Percentiles rank a stretch among this genome's conserved stretches.
phyloP scores from a whole-genome alignment of 805 yeast genomes.

The Candida pini region DNA sequence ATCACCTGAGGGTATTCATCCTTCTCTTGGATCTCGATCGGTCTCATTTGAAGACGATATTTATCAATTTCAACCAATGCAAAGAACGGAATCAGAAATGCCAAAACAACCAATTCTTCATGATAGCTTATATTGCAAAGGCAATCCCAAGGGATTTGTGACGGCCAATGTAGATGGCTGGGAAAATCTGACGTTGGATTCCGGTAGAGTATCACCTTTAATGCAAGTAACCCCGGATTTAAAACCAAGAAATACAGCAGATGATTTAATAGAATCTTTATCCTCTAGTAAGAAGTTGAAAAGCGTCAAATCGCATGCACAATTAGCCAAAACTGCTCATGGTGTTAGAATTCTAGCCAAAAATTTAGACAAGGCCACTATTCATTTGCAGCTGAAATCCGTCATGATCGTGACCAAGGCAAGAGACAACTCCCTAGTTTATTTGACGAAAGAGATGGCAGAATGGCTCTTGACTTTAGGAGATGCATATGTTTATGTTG shows the following conservation, averaged over 20 bases:
- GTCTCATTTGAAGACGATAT: too few relatives aligned
- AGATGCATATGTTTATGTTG: conserved; percentile 55
- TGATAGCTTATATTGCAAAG: conserved; percentile 22
- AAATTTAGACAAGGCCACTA: conserved; percentile 63
- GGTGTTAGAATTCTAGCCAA: conserved; percentile 74
- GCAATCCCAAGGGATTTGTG: conserved; percentile 17
- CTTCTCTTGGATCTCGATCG: too few relatives aligned
- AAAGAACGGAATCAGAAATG: conserved; percentile 14
- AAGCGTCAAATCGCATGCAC: conserved; percentile 63
- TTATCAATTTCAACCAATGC: conserved; percentile 4
- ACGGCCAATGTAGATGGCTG: conserved; percentile 17
- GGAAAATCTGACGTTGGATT: conserved; percentile 6
- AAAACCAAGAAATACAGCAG: too few relatives aligned
- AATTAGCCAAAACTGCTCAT: conserved; percentile 74
- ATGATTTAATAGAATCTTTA: conserved; percentile 15
- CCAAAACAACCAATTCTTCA: conserved; percentile 26
- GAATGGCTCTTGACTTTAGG: conserved; percentile 59
- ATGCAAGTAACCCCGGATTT: too few relatives aligned
- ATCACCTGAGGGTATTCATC: too few relatives aligned
- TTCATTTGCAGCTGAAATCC: conserved; percentile 62
- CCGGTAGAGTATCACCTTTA: too few relatives aligned
- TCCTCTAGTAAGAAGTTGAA: conserved; percentile 37
- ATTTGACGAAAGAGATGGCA: conserved; percentile 71
- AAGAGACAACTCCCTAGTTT: conserved; percentile 71
- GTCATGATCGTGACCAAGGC: conserved; percentile 88